These are phyloP conservation scores for Alternaria postmessia DNA, from an alignment of 2,329 filamentous ascomycete genomes.

Conservation along the genomic window DNA sequence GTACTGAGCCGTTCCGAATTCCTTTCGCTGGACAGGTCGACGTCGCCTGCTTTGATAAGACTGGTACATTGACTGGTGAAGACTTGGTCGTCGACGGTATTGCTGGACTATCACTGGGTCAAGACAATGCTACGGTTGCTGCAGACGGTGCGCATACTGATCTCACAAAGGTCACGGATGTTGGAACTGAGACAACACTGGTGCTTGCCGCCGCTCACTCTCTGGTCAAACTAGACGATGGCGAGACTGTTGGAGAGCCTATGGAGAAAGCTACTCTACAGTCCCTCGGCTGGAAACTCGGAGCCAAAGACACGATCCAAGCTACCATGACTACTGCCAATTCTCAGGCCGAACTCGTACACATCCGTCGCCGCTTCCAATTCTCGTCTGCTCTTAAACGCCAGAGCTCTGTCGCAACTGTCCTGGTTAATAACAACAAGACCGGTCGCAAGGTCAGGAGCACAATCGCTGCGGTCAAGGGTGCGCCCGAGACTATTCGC, in stretches of 20 bases:
- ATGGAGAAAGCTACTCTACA: slow-evolving; percentile 97
- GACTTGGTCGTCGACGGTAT: slow-evolving; percentile 97
- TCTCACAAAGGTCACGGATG: slow-evolving; percentile 74
- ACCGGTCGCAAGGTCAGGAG: slow-evolving; percentile 79
- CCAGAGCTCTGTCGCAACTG: slow-evolving; percentile 90
- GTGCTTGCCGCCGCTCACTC: slow-evolving; percentile 96
- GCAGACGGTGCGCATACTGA: slow-evolving; percentile 83
- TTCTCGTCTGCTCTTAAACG: slow-evolving; percentile 97
- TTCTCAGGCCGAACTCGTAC: slow-evolving; percentile 74
- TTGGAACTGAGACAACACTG: slow-evolving; percentile 83
- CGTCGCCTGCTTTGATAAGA: slow-evolving; percentile 98
- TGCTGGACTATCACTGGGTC: slow-evolving; percentile 81
- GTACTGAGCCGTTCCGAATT: slow-evolving; percentile 97
- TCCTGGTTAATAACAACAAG: slow-evolving; percentile 74
- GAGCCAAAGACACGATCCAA: slow-evolving; percentile 82
- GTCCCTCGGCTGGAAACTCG: slow-evolving; percentile 92
- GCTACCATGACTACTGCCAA: slow-evolving; percentile 67
- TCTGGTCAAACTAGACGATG: slow-evolving; percentile 93
- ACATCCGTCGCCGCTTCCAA: slow-evolving; percentile 96
- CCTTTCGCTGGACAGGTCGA: slow-evolving; percentile 95
- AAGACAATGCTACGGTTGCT: slow-evolving; percentile 72
- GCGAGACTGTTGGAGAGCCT: slow-evolving; percentile 95
- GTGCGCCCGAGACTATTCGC: slow-evolving; percentile 94
- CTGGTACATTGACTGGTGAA: slow-evolving; percentile 93
- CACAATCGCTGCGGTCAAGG: slow-evolving; percentile 95